Conservation (phyloP, 345 rosid species). For the Syzygium aqueum region DNA sequence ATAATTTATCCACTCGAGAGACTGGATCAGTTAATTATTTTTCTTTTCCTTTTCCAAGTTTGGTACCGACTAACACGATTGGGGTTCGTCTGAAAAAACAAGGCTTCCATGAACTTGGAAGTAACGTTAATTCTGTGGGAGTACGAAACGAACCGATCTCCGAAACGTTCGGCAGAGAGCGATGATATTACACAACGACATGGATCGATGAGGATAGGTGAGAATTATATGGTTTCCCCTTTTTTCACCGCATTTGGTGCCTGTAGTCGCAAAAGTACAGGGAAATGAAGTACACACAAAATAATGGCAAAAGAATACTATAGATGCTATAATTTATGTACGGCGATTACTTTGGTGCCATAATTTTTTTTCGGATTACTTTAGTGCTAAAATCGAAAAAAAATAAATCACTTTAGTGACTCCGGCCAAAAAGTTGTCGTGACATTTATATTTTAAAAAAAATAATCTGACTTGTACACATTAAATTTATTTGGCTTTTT, state of each 20-base stretch:
- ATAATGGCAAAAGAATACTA: no score
- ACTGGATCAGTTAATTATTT: background rate
- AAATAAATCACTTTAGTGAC: no score
- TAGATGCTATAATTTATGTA: no score
- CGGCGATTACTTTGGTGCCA: no score
- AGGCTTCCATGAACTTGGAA: background rate
- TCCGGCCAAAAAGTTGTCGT: no score
- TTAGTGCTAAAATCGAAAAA: no score
- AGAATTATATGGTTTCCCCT: background rate
- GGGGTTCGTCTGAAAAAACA: accelerated
- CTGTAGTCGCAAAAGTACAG: background rate
- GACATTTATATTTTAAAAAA: no score
- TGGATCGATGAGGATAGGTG: accelerated
- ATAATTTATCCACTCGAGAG: background rate
- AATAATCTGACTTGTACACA: no score
- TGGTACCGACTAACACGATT: accelerated
- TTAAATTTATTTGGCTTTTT: no score
- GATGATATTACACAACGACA: background rate
- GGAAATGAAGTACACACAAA: background rate
- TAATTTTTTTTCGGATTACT: no score
- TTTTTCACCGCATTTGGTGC: background rate
- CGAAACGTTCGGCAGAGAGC: no score
- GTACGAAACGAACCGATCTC: accelerated
- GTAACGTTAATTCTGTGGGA: accelerated
- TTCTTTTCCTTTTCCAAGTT: background rate